Percentiles rank a stretch among this genome's conserved stretches.
These are phyloP conservation scores for Lactarius quietus DNA, from an alignment of 768 basidiomycete genomes.

Conservation along the genomic window DNA sequence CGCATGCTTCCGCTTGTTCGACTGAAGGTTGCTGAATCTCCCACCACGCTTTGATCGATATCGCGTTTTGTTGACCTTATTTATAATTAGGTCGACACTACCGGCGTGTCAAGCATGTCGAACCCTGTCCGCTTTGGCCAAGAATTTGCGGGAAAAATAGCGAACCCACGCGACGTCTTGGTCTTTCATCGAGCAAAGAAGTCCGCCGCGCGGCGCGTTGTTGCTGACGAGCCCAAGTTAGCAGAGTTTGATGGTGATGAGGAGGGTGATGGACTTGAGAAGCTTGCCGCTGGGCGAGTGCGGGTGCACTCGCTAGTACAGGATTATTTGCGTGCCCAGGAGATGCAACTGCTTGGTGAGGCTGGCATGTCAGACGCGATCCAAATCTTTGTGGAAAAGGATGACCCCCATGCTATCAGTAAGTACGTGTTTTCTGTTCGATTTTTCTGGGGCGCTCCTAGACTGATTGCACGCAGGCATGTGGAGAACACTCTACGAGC, in stretches of 20 bases:
- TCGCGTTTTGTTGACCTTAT: background rate
- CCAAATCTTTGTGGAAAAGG: constrained; percentile 95
- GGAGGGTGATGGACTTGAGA: constrained; percentile 19
- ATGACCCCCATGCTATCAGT: constrained; percentile 89
- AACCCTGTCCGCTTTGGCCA: constrained; percentile 98
- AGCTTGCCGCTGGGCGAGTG: constrained; percentile 58
- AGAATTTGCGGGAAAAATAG: constrained; percentile 85
- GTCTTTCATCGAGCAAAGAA: constrained; percentile 86
- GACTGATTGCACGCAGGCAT: constrained; percentile 45
- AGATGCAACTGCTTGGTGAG: constrained; percentile 87
- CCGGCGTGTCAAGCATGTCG: constrained; percentile 84
- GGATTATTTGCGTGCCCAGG: constrained; percentile 90
- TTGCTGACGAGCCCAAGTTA: constrained; percentile 73
- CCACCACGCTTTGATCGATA: background rate
- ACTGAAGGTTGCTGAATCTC: constrained; percentile 55
- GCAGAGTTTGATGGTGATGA: constrained; percentile 52
- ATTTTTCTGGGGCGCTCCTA: background rate
- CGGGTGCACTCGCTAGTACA: constrained; percentile 86
- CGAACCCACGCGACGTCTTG: constrained; percentile 92
- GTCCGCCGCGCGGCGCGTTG: constrained; percentile 43
- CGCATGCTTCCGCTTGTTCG: constrained; percentile 85
- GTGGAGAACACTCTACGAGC: constrained; percentile 55
- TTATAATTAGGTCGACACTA: constrained; percentile 71
- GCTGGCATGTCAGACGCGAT: constrained; percentile 92
- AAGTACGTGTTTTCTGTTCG: constrained; percentile 49